Conservation (phyloP, 2,329 filamentous ascomycete species). For the Paraphoma sp. region DNA sequence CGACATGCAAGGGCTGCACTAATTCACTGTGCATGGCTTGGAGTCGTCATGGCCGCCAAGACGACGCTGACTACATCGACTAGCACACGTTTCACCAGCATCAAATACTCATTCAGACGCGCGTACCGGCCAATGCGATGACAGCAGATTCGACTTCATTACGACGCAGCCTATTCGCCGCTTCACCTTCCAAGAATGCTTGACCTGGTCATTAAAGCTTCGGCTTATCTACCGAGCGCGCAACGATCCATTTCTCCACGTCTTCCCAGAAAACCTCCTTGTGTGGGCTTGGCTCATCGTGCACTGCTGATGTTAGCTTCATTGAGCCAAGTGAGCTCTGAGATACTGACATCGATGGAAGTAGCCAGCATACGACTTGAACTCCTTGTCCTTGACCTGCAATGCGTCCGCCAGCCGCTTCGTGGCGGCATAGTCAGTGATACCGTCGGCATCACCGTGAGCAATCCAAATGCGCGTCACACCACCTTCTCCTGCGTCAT, state of each 20-base stretch:
- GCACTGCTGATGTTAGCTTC: slow-evolving; percentile 37
- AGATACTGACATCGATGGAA: slow-evolving; percentile 70
- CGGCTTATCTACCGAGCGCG: slow-evolving; percentile 41
- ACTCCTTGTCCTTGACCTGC: slow-evolving; percentile 69
- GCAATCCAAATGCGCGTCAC: slow-evolving; percentile 72
- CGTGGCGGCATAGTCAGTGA: slow-evolving; percentile 70
- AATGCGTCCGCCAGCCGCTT: slow-evolving; percentile 68
- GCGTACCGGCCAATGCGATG: neutral
- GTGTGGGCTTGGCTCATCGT: slow-evolving; percentile 45
- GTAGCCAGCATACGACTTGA: slow-evolving; percentile 77
- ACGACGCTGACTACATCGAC: neutral
- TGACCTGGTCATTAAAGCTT: slow-evolving; percentile 33
- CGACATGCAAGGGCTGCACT: neutral
- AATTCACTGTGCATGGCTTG: neutral
- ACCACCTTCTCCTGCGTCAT: slow-evolving; percentile 55
- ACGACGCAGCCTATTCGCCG: neutral
- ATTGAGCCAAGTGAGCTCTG: neutral
- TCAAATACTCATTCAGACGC: neutral
- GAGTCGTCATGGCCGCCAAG: neutral
- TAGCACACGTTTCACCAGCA: slow-evolving; percentile 2
- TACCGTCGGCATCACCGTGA: slow-evolving; percentile 77
- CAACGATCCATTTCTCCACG: slow-evolving; percentile 45
- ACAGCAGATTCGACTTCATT: neutral
- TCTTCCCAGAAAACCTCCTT: slow-evolving; percentile 45
- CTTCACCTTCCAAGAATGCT: neutral